Conservation (phyloP, 2,329 filamentous ascomycete genomes). For the Fusarium napiforme region DNA sequence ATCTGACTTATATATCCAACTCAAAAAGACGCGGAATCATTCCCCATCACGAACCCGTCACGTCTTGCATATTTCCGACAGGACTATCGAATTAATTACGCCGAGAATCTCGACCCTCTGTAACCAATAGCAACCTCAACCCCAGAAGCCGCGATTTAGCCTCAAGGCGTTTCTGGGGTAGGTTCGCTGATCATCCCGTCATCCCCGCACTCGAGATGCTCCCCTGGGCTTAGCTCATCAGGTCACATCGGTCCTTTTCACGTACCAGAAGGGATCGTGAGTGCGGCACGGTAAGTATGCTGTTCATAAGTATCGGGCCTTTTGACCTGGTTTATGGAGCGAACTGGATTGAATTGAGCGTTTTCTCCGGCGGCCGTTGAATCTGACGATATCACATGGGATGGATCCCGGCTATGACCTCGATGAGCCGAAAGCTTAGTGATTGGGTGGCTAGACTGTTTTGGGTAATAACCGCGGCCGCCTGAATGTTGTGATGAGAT, state of each 20-base stretch:
- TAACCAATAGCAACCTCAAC: not conserved
- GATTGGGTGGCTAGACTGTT: not conserved
- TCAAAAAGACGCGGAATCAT: not conserved
- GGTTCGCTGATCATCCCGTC: not conserved
- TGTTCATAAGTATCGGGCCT: conserved; percentile 10
- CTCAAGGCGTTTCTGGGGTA: conserved; percentile 23
- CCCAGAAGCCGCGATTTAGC: conserved; percentile 9
- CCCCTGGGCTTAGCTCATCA: conserved; percentile 15
- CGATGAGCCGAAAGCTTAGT: not conserved
- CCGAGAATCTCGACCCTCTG: not conserved
- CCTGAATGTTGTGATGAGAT: not conserved
- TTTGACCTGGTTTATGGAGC: not conserved
- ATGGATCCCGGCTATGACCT: not conserved
- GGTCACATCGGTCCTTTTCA: conserved; percentile 28
- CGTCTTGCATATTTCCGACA: not conserved
- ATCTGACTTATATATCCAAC: not conserved
- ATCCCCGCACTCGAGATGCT: conserved; percentile 22
- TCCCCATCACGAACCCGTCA: not conserved
- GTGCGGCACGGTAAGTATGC: not conserved
- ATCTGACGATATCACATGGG: not conserved
- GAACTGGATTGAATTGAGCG: not conserved
- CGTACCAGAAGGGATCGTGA: not conserved
- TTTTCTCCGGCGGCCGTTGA: not conserved
- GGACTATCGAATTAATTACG: conserved; percentile 9
- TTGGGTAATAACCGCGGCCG: not conserved